Percentiles rank a stretch among this genome's conserved stretches.
Evolutionary conservation across 2,329 filamentous ascomycete species (phyloP).

Genomic region (Neofusicoccum parvum): DNA sequence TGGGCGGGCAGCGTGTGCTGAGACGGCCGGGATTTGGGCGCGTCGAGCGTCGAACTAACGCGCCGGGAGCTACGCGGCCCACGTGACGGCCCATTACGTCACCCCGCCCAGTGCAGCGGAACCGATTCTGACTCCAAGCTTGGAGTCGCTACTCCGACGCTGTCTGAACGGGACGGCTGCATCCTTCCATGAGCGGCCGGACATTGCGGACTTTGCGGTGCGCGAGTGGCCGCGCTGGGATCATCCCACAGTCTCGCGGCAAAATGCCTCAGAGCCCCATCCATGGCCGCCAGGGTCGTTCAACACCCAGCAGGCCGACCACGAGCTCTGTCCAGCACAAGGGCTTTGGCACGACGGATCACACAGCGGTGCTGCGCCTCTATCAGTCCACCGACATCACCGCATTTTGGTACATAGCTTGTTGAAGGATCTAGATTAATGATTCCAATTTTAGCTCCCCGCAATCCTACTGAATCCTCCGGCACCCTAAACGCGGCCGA

Average conservation of each 20-base stretch:
- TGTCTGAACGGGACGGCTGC: no score
- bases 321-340: not conserved
- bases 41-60: constrained; percentile 4
- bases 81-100: not conserved
- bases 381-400: not conserved
- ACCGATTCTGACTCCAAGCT: no score
- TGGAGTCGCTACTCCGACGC: no score
- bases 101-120: not conserved
- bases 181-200: no score
- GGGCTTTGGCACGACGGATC: not conserved
- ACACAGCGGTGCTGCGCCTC: not conserved
- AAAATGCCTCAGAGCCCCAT: no score
- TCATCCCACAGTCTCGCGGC: no score
- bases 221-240: no score
- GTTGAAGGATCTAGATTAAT: constrained; percentile 19
- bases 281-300: not conserved
- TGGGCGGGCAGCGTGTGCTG: not conserved
- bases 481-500: constrained; percentile 7
- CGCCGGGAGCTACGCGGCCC: not conserved
- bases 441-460: constrained; percentile 17
- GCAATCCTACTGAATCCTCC: constrained; percentile 9
- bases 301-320: not conserved
- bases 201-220: no score
- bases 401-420: not conserved
- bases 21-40: not conserved